Evolutionary conservation across 139 green algal genomes (phyloP), one percentile per base, ranked within the genome.

Genomic region (Chlorella sp.): DNA sequence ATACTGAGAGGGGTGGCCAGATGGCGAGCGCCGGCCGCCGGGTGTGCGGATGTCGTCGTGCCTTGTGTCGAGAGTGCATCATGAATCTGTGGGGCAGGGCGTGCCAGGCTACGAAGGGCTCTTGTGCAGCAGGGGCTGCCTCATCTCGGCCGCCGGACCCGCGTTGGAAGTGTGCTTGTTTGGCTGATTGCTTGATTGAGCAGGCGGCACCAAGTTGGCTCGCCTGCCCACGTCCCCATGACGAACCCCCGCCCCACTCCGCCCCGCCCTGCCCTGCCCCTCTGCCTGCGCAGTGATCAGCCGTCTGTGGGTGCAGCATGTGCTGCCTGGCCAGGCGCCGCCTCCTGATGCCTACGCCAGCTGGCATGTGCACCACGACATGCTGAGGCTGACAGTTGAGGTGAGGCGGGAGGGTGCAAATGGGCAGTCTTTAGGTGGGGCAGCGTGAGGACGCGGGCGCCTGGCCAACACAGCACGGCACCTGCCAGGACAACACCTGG

Each of bases 281-380:
- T n/a, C 9, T 7, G 18, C 60, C n/a, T 37, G 4, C 82, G 57
- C 86, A 78, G 86, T 89, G 12, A 57, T 86, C 66, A 81, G 78
- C 64, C 37, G 87, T 61, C 78, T 96, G n/a, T 94, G 94, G 85
- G 88, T 42, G 12, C 42, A 86, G 19, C 84, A 92, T 39, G 89
- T 94, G 28, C 77, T 84, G 39, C 57, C 40, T 0, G 39, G 37
- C 26, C 66, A 34, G 42, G 37, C 36, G 34, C 92, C 93, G 14
- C 86, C 92, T 18, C 12, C 32, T 18, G 89, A 95, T 68, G 86
- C 91, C 40, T 94, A 91, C 81, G 78, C 66, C 66, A 91, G 85
- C 85, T 91, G 86, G 26, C 34, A 86, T 14, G 81, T 91, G n/a
- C 91, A 96, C 77, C 90, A 92, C 57, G n/a, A 83, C 16, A 88